Evolutionary conservation across 371 early-diverging fungal genomes (phyloP), one percentile per base, ranked within the genome.

Genomic region (Lichtheimia ornata): DNA sequence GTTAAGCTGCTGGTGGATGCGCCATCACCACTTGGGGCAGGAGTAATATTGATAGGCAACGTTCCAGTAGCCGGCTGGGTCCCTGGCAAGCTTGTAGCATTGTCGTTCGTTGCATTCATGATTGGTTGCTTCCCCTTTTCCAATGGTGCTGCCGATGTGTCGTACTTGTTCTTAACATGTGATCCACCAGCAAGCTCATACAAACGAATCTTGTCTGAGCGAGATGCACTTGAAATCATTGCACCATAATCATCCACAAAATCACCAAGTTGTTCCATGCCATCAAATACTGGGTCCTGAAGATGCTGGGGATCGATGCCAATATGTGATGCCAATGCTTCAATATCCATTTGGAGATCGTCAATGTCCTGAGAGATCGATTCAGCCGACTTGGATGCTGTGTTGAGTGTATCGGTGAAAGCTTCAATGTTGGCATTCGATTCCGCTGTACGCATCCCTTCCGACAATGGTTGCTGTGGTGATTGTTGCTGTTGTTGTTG

Each of bases 341-440:
- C 76, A 45, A 76, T 71, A 51, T 76, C 68, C 2, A 61, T 44
- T 59, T 76, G 69, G 1, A 76, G 50, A 27, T 62, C 50, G 53
- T 76, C 71, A 62, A 76, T 76, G 35, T 73, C 76, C 17, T 71
- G 61, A 5, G 69, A 55, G 22, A 76, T 76, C 1, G 69, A 57
- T 50, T 73, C 66, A 11, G 76, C 76, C 15, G 73, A 73, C 14
- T 61, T 54, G 3, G 71, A 60, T 5, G 74, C 69, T 1, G 65
- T 56, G 52, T 69, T 62, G 7, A 71, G 24, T 7, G 74, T 70
- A 17, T 66, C 56, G 7, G 69, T 65, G 22, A 71, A 74, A 13
- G 62, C 62, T 5, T 61, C 53, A 13, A 66, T 53, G 20, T 66
- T 53, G 20, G 45, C 50, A 25, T 27, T 27, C 13, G 55, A 22